phyloP scores from a whole-genome alignment of 306 rosid genomes.

The Chamaecrista fasciculata region DNA sequence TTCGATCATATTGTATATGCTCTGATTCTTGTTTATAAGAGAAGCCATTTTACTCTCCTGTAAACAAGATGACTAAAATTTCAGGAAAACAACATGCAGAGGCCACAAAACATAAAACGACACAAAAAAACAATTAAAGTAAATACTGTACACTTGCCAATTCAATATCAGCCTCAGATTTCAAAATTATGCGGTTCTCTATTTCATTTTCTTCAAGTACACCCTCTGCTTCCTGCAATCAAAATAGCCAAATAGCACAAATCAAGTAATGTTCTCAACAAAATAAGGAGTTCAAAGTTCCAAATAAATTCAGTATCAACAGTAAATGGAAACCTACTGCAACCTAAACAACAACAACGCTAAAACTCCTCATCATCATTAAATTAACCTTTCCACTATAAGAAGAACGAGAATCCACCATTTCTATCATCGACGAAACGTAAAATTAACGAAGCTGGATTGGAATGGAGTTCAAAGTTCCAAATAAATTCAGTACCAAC shows the following conservation, averaged over 20 bases:
- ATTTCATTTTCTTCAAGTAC: constrained; percentile 40
- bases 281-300: too few relatives aligned
- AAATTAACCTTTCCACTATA: too few relatives aligned
- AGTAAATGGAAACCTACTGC: neutral
- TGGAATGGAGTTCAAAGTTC: too few relatives aligned
- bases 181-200: constrained; percentile 15
- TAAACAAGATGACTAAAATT: constrained; percentile 22
- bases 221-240: constrained; percentile 34
- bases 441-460: too few relatives aligned
- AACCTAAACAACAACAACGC: too few relatives aligned
- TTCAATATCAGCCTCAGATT: constrained; percentile 36
- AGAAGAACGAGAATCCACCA: too few relatives aligned
- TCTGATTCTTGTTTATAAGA: constrained; percentile 16
- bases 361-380: too few relatives aligned
- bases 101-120: neutral
- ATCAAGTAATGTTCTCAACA: too few relatives aligned
- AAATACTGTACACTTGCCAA: constrained; percentile 41
- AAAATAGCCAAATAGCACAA: constrained; percentile 11
- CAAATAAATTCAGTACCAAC: neutral
- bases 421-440: too few relatives aligned
- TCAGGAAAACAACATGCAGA: constrained; percentile 1
- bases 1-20: constrained; percentile 34
- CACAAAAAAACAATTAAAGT: constrained; percentile 14
- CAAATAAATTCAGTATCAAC: neutral
- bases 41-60: constrained; percentile 43